These are phyloP conservation scores for Suillus lakei DNA, from an alignment of 768 basidiomycete genomes.

Conservation along the genomic window DNA sequence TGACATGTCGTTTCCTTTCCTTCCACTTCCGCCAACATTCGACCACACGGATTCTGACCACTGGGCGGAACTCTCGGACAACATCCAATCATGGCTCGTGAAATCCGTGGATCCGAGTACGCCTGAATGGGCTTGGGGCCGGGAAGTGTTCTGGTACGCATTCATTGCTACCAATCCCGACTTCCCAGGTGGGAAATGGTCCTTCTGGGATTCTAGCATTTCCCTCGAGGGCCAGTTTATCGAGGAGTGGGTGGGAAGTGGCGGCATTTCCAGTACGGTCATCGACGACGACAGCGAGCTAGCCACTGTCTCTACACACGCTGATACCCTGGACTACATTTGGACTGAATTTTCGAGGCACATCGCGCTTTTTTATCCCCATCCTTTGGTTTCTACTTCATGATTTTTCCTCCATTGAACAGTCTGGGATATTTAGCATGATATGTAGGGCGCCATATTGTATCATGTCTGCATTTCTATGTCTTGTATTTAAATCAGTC, in stretches of 20 bases:
- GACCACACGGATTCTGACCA: constrained; percentile 7
- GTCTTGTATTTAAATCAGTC: not conserved
- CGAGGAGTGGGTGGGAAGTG: not conserved
- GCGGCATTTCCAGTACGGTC: not conserved
- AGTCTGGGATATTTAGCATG: not conserved
- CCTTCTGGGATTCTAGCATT: constrained; percentile 6
- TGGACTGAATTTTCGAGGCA: constrained; percentile 10
- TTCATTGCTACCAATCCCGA: constrained; percentile 1
- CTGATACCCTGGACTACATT: not conserved
- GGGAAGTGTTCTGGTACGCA: constrained; percentile 6
- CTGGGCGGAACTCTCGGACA: constrained; percentile 2
- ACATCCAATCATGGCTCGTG: constrained; percentile 8
- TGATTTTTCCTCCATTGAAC: not conserved
- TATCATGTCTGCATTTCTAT: not conserved
- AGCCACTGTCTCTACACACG: not conserved
- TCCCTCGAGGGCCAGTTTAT: constrained; percentile 4
- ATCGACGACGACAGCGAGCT: not conserved
- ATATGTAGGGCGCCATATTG: not conserved
- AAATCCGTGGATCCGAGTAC: not conserved
- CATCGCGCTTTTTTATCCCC: constrained; percentile 6
- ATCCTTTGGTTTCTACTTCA: constrained; percentile 9
- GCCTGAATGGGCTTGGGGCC: constrained; percentile 5
- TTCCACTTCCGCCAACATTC: constrained; percentile 7
- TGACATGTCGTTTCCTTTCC: not conserved
- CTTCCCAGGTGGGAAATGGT: constrained; percentile 2